A percentile compares a stretch with the other conserved stretches of the same genome.
phyloP scores from a whole-genome alignment of 352 stramenopile genomes.

The Phytopythium vexans region DNA sequence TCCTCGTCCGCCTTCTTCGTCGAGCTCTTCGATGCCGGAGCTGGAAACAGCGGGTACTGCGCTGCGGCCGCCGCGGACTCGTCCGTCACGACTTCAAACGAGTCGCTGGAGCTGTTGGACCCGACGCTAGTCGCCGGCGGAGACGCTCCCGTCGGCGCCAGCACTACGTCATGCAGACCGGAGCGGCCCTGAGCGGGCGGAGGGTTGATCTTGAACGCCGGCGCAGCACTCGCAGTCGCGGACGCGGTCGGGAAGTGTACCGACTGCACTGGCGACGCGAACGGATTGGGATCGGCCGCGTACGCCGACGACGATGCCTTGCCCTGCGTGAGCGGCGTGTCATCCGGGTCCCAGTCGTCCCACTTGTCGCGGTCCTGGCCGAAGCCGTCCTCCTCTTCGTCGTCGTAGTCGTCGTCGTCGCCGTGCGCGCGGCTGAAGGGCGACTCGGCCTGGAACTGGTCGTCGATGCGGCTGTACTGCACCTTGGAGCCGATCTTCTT shows the following conservation, averaged over 20 bases:
- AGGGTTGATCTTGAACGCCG: slow-evolving; percentile 22
- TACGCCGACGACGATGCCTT: slow-evolving; percentile 18
- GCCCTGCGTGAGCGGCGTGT: slow-evolving; percentile 4
- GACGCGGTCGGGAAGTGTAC: slow-evolving; percentile 6
- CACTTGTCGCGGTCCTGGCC: slow-evolving; percentile 49
- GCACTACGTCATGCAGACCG: slow-evolving; percentile 26
- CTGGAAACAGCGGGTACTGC: slow-evolving; percentile 16
- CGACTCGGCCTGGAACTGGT: slow-evolving; percentile 26
- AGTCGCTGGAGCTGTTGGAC: slow-evolving; percentile 71
- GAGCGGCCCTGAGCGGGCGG: slow-evolving; percentile 12
- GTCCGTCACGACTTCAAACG: slow-evolving; percentile 56
- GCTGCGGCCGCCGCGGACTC: slow-evolving; percentile 16
- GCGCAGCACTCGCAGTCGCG: slow-evolving; percentile 8
- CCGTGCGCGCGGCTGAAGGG: slow-evolving; percentile 29
- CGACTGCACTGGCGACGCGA: slow-evolving; percentile 14
- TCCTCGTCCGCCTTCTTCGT: slow-evolving; percentile 20
- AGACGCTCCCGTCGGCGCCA: slow-evolving; percentile 4
- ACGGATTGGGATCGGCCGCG: slow-evolving; percentile 37
- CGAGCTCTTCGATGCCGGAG: slow-evolving; percentile 9
- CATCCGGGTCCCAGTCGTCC: slow-evolving; percentile 67
- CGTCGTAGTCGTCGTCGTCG: slow-evolving; percentile 48
- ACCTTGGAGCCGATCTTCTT: slow-evolving; percentile 29
- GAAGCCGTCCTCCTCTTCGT: slow-evolving; percentile 43
- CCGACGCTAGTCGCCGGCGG: slow-evolving; percentile 29
- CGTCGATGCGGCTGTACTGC: slow-evolving; percentile 69